Percentiles rank a stretch among this genome's conserved stretches.
These are phyloP conservation scores for Eucalyptus guilfoylei DNA, from an alignment of 345 rosid genomes.

Conservation along the genomic window DNA sequence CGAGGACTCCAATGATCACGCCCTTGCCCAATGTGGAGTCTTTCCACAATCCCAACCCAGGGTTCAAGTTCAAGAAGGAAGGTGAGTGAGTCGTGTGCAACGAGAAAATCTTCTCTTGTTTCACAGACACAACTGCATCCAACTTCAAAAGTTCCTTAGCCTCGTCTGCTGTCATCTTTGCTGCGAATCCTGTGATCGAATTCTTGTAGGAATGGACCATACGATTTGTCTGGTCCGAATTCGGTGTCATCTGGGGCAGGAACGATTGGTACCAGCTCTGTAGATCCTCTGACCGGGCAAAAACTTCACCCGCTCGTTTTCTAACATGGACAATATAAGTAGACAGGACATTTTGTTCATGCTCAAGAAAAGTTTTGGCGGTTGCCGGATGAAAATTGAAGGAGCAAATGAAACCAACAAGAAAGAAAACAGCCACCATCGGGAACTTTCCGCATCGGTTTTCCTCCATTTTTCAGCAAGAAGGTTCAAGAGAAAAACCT, in stretches of 20 bases:
- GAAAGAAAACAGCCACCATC: not conserved
- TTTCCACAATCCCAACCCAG: not conserved
- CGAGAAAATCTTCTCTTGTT: not conserved
- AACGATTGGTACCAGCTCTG: not conserved
- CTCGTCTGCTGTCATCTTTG: constrained; percentile 3
- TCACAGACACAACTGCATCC: constrained; percentile 8
- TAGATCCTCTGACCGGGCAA: not conserved
- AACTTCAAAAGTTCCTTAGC: constrained; percentile 1
- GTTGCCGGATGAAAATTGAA: not conserved
- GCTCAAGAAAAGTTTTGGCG: not conserved
- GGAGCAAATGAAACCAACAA: not conserved
- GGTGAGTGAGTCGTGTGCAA: constrained; percentile 35
- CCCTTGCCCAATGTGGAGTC: constrained; percentile 13
- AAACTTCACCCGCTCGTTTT: not conserved
- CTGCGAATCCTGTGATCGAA: constrained; percentile 14
- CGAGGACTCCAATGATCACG: constrained; percentile 21
- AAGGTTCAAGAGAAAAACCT: not conserved
- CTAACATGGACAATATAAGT: not conserved
- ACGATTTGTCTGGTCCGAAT: not conserved
- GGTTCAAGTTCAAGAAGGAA: constrained; percentile 10
- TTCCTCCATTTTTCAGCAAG: not conserved
- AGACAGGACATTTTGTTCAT: not conserved
- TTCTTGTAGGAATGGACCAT: constrained; percentile 9
- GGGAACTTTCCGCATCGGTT: not conserved
- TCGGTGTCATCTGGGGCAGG: not conserved